Evolutionary conservation across 2,329 filamentous ascomycete genomes (phyloP).

Genomic region (Neofusicoccum ribis): DNA sequence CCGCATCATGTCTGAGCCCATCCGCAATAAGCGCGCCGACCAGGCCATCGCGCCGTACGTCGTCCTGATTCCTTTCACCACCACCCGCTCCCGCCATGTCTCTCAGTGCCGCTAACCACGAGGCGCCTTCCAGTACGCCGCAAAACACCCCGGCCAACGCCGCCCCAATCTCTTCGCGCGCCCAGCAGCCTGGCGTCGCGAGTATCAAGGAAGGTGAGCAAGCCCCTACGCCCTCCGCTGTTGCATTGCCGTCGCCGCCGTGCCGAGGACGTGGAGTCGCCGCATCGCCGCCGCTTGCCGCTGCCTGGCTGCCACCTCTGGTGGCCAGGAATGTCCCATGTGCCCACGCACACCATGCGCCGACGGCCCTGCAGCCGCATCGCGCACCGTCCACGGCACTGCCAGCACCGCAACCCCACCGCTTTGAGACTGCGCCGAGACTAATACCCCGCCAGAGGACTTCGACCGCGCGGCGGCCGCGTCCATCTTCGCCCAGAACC

Average conservation of each 20-base stretch:
- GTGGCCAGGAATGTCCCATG: slow-evolving; percentile 1
- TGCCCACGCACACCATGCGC: slow-evolving; percentile 10
- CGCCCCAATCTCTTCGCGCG: slow-evolving; percentile 96
- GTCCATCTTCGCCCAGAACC: slow-evolving; percentile 93
- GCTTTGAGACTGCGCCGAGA: slow-evolving; percentile 27
- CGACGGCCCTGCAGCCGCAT: background rate
- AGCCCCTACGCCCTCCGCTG: background rate
- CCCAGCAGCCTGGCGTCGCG: slow-evolving; percentile 88
- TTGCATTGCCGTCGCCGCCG: no score
- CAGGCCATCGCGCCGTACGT: slow-evolving; percentile 65
- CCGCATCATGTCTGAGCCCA: slow-evolving; percentile 64
- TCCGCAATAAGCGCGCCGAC: slow-evolving; percentile 66
- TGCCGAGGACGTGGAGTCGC: background rate
- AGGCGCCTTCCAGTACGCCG: slow-evolving; percentile 68
- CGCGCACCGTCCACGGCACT: background rate
- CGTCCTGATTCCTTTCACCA: slow-evolving; percentile 20
- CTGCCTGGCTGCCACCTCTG: background rate
- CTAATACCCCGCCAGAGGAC: slow-evolving; percentile 67
- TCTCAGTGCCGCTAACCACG: slow-evolving; percentile 21
- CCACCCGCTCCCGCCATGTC: background rate
- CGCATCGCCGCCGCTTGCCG: background rate
- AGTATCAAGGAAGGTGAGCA: slow-evolving; percentile 95
- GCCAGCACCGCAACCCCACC: no score
- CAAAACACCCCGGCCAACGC: slow-evolving; percentile 97
- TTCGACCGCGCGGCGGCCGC: slow-evolving; percentile 84